Base-by-base conservation (phyloP, 2,329 filamentous ascomycete genomes). In the Aphanoascus verrucosus region DNA sequence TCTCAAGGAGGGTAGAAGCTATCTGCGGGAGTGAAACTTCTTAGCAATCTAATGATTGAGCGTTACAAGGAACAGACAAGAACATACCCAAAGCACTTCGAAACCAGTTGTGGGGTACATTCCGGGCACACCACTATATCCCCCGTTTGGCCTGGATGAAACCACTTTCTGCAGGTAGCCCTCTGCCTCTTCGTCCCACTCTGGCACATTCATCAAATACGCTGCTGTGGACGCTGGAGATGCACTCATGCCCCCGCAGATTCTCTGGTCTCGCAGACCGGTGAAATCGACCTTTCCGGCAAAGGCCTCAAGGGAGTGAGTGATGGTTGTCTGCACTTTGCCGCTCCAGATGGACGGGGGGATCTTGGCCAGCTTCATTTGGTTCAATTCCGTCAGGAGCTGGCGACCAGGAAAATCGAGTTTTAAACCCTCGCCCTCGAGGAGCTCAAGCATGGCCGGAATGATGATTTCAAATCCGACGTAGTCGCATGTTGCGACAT, bases 161-260 rank as follows among this genome's bases (percentile, higher is more conserved):
- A 61, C 31, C 1, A 63, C 62, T 19, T 54, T 42, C 2, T 57
- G 58, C 4, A 71, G 59, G 55, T 67, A 70, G 2, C 20, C 54
- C 48, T 70, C 67, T 1, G 65, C 61, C 12, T 67, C 63, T 5
- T 61, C 52, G 55, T 69, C 64, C 68, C 68, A 70, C 2, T 45
- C 17, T 1, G 59, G 57, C 4, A 57, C 51, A 35, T 66, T 52
- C 57, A 70, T 69, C 6, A 71, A 52, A 52, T 68, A 69, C 20
- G 66, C 69, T 0, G 70, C 70, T 0, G 70, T 73, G 0, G 71
- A 67, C 1, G 69, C 68, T 6, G 71, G 71, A 0, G 69, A 72
- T 2, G 59, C 68, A 59, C 71, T 62, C 59, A 72, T 68, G 5
- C 61, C 61, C 1, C 68, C 69, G 43, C 61, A 55, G 9, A 59